Conservation (phyloP, 306 rosid genomes). For the Medicago lupulina region DNA sequence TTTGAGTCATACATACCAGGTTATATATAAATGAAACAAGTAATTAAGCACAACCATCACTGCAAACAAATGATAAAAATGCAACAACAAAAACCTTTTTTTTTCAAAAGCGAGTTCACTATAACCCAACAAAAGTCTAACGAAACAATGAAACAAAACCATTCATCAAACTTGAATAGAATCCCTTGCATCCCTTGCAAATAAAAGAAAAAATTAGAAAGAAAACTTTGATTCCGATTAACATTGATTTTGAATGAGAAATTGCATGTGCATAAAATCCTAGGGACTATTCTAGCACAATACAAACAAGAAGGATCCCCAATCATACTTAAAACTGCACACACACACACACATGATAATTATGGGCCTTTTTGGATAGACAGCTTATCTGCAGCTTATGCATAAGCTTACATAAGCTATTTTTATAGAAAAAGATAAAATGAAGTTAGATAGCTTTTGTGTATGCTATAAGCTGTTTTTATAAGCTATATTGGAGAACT, state of each 20-base stretch:
- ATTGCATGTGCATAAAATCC: neutral
- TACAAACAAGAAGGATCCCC: neutral
- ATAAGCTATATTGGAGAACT: too few relatives aligned
- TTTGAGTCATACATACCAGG: neutral
- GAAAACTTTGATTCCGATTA: constrained; percentile 15
- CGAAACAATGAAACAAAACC: neutral
- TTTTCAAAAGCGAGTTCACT: neutral
- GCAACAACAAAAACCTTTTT: neutral
- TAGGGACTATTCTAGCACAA: neutral
- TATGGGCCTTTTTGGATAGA: too few relatives aligned
- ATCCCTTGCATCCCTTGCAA: neutral
- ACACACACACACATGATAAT: neutral
- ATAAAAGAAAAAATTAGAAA: neutral
- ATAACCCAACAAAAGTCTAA: neutral
- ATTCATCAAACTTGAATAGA: neutral
- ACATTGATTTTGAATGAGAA: neutral
- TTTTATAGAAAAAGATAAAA: too few relatives aligned
- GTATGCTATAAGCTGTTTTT: too few relatives aligned
- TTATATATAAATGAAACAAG: neutral
- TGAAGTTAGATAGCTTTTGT: too few relatives aligned
- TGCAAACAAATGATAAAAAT: neutral
- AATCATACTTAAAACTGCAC: neutral
- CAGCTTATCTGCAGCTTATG: neutral
- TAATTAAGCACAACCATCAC: neutral
- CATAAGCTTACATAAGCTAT: too few relatives aligned